phyloP scores from a whole-genome alignment of 257 asterid genomes.

The Solanum chiquidenum region DNA sequence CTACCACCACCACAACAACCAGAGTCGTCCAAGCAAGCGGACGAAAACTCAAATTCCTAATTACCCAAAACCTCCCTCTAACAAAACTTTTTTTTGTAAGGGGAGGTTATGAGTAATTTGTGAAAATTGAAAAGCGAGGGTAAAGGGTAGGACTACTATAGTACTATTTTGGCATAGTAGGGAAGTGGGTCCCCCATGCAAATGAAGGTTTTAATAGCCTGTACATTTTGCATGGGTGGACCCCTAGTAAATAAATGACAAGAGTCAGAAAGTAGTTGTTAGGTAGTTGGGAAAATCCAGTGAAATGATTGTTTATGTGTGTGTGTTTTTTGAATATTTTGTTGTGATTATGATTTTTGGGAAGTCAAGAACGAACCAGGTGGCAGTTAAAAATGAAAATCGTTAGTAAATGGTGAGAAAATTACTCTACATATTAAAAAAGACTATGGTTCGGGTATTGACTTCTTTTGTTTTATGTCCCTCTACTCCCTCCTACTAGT shows the following conservation, averaged over 20 bases:
- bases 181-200: not conserved
- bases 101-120: constrained; percentile 31
- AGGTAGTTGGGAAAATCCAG: constrained; percentile 10
- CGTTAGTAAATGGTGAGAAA: constrained; percentile 42
- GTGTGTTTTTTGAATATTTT: not conserved
- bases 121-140: not conserved
- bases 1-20: not conserved
- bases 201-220: not conserved
- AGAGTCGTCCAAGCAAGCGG: constrained; percentile 7
- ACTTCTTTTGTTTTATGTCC: constrained; percentile 43
- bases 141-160: not conserved
- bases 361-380: constrained; percentile 99
- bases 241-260: constrained; percentile 3
- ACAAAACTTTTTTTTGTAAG: not conserved
- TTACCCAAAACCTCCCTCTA: constrained; percentile 23
- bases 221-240: not conserved
- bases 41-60: constrained; percentile 23
- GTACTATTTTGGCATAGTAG: not conserved
- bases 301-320: not conserved
- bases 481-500: not conserved
- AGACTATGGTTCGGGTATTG: constrained; percentile 98
- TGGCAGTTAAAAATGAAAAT: constrained; percentile 29
- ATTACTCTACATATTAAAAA: constrained; percentile 5
- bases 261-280: constrained; percentile 10
- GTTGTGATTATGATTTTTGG: not conserved